Evolutionary conservation across 2,329 filamentous ascomycete genomes (phyloP).

Genomic region (Trichoderma afroharzianum): DNA sequence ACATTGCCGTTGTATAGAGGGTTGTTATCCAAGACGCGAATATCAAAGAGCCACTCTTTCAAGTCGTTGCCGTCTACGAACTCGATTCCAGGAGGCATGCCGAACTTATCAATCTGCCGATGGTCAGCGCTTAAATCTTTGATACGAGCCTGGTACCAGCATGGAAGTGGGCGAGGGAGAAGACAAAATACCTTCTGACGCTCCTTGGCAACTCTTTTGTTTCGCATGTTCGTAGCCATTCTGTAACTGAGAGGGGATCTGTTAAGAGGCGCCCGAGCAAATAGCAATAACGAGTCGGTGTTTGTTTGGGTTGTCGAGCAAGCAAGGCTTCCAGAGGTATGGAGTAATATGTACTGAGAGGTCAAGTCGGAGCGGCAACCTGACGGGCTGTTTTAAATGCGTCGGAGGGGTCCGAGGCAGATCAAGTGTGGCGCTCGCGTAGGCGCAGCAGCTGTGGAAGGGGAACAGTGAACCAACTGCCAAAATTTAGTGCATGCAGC

Average conservation of each 20-base stretch:
- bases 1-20: slow-evolving; percentile 78
- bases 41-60: slow-evolving; percentile 84
- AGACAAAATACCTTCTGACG: slow-evolving; percentile 27
- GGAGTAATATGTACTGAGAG: background rate
- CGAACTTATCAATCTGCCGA: slow-evolving; percentile 49
- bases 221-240: slow-evolving; percentile 28
- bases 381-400: background rate
- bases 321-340: background rate
- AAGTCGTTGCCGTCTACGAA: slow-evolving; percentile 76
- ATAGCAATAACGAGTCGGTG: background rate
- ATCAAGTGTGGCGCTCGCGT: slow-evolving; percentile 5
- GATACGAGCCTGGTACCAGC: background rate
- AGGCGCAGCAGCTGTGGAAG: background rate
- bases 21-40: slow-evolving; percentile 83
- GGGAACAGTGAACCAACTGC: background rate
- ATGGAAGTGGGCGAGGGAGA: background rate
- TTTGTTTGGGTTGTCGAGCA: background rate
- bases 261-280: background rate
- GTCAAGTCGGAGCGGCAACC: background rate
- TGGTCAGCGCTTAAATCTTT: slow-evolving; percentile 20
- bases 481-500: background rate
- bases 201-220: slow-evolving; percentile 30
- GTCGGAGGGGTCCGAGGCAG: slow-evolving; percentile 7
- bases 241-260: background rate
- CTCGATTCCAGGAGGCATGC: slow-evolving; percentile 66